These are phyloP conservation scores for Shiraia bambusicola DNA, from an alignment of 2,329 filamentous ascomycete species.

Conservation along the genomic window DNA sequence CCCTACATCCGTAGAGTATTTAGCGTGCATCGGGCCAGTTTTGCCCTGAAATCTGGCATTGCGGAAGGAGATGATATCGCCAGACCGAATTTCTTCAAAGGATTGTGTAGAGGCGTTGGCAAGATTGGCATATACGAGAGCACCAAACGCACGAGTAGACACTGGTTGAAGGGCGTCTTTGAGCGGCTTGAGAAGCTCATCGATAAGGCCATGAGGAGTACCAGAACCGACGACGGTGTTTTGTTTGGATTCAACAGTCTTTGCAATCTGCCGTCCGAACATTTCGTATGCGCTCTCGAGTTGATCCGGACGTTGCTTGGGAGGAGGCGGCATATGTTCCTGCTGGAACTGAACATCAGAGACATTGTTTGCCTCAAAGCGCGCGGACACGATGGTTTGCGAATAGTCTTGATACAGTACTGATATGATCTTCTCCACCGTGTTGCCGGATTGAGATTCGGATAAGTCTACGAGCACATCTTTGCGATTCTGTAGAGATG, in stretches of 20 bases:
- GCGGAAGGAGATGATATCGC: slow-evolving; percentile 89
- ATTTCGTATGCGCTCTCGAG: slow-evolving; percentile 81
- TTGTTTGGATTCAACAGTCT: slow-evolving; percentile 70
- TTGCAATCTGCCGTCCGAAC: slow-evolving; percentile 76
- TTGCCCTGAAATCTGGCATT: slow-evolving; percentile 95
- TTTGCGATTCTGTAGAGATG: slow-evolving; percentile 75
- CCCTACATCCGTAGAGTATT: slow-evolving; percentile 85
- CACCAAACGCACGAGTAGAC: slow-evolving; percentile 86
- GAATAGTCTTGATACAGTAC: slow-evolving; percentile 96
- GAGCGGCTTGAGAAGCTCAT: slow-evolving; percentile 74
- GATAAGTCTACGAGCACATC: slow-evolving; percentile 84
- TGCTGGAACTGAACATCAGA: slow-evolving; percentile 77
- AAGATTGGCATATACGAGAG: slow-evolving; percentile 89
- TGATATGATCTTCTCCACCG: slow-evolving; percentile 77
- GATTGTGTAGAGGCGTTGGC: slow-evolving; percentile 90
- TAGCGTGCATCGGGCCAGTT: slow-evolving; percentile 90
- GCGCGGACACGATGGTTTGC: slow-evolving; percentile 82
- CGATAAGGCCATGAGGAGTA: slow-evolving; percentile 72
- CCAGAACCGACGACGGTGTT: slow-evolving; percentile 83
- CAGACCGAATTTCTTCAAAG: slow-evolving; percentile 87
- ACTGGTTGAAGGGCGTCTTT: slow-evolving; percentile 76
- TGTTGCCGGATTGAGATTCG: slow-evolving; percentile 72
- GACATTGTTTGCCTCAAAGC: slow-evolving; percentile 74
- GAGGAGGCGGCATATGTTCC: slow-evolving; percentile 80
- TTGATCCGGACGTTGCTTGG: slow-evolving; percentile 83